Evolutionary conservation across 2,329 filamentous ascomycete genomes (phyloP).

Genomic region (Trichophyton mentagrophytes): DNA sequence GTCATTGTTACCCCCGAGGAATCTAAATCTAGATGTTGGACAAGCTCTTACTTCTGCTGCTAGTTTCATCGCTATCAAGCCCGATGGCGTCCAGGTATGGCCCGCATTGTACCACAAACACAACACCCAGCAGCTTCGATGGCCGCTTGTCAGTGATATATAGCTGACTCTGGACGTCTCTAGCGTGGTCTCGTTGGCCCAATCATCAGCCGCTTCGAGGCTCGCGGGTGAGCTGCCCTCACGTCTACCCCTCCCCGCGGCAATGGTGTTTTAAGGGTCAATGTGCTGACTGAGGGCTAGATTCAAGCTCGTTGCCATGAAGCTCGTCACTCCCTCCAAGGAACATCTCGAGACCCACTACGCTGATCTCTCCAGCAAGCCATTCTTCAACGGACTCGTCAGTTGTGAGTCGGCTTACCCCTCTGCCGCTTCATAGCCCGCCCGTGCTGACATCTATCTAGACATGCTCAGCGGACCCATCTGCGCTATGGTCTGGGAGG

Average conservation of each 20-base stretch:
- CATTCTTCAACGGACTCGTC: slow-evolving; percentile 93
- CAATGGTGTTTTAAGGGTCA: neutral
- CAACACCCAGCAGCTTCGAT: neutral
- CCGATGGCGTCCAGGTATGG: slow-evolving; percentile 92
- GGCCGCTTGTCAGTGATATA: neutral
- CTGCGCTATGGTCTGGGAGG: slow-evolving; percentile 99
- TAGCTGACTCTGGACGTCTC: neutral
- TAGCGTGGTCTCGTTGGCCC: slow-evolving; percentile 94
- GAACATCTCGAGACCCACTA: slow-evolving; percentile 99
- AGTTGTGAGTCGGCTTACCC: slow-evolving; percentile 52
- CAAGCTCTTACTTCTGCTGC: slow-evolving; percentile 9
- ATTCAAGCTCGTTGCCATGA: slow-evolving; percentile 98
- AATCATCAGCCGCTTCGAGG: slow-evolving; percentile 98
- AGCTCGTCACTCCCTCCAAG: slow-evolving; percentile 78
- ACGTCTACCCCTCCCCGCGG: neutral
- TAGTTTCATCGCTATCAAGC: slow-evolving; percentile 99
- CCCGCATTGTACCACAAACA: neutral
- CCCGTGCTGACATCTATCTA: slow-evolving; percentile 25
- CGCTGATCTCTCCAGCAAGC: slow-evolving; percentile 78
- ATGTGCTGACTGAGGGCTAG: slow-evolving; percentile 33
- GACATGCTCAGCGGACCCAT: slow-evolving; percentile 97
- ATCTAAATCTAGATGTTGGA: slow-evolving; percentile 4
- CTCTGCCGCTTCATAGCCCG: neutral
- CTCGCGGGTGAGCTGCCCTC: slow-evolving; percentile 56
- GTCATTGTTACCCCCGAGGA: slow-evolving; percentile 1